A percentile compares a stretch with the other conserved stretches of the same genome.
These are phyloP conservation scores for Meripilus lineatus DNA, from an alignment of 1,284 basidiomycete species.

Conservation along the genomic window DNA sequence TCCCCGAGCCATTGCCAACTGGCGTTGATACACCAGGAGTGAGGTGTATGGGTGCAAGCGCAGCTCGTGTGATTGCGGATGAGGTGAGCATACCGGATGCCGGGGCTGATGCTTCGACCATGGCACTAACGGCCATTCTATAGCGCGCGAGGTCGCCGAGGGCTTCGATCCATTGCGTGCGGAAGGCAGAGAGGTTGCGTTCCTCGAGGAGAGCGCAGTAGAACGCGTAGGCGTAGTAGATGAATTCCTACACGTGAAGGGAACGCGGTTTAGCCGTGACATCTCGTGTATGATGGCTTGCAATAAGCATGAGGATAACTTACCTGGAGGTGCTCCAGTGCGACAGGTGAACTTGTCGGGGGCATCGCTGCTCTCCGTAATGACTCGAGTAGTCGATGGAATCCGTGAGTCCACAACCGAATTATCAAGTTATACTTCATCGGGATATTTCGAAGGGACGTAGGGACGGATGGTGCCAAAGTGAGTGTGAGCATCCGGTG, in stretches of 20 bases:
- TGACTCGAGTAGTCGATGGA: conserved; percentile 87
- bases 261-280: too few species aligned
- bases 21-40: conserved; percentile 19
- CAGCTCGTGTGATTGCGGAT: conserved; percentile 26
- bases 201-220: conserved; percentile 91
- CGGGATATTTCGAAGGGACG: conserved; percentile 84
- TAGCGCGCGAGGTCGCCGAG: conserved; percentile 95
- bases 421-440: conserved; percentile 94
- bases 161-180: conserved; percentile 89
- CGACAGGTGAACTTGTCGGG: conserved; percentile 71
- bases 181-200: conserved; percentile 65
- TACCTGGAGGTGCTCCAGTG: conserved; percentile 32
- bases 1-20: conserved; percentile 18
- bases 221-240: conserved; percentile 93
- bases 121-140: conserved; percentile 85
- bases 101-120: conserved; percentile 45
- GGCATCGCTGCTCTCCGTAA: conserved; percentile 78
- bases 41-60: conserved; percentile 18
- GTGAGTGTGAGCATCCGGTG: conserved; percentile 86
- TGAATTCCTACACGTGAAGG: conserved; percentile 55
- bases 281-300: too few species aligned
- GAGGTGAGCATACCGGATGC: conserved; percentile 39
- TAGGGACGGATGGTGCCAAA: conserved; percentile 81
- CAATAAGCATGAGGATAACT: conserved; percentile 4
- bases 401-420: conserved; percentile 89